Evolutionary conservation across 305 asterid genomes (phyloP), one percentile per base, ranked within the genome.

Genomic region (Fraxinus sp.): DNA sequence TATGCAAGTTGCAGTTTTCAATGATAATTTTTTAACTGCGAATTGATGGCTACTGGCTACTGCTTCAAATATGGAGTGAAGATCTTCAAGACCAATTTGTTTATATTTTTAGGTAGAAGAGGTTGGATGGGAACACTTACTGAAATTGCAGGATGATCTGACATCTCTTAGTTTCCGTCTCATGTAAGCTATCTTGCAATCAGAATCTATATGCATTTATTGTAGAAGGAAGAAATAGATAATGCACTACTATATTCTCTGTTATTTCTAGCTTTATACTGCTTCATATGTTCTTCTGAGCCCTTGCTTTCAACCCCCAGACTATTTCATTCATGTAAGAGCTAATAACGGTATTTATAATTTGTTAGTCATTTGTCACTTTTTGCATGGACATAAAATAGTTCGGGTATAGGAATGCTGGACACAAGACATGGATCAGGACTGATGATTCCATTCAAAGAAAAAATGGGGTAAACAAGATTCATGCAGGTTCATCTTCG

Each of bases 91-190:
- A 72, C 74, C 26, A 22, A 57, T 74, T 64, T 57, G 37, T 82
- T 36, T 20, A 59, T 78, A 14, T 75, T 10, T 55, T 33, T 91
- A 94, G 98, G 89, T 93, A 59, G 97, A 94, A 86, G 97, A 94
- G 90, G 86, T 94, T 82, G 97, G 98, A 83, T 94, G 98, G 97
- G 95, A 89, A 83, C 89, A 87, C 85, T 88, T 94, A 20, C 88
- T 94, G 84, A 92, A 81, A 83, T 57, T 93, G 89, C 90, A 90
- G 26, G 92, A 92, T 32, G 94, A 93, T 89, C 85, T 93, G 28
- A 88, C 83, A 16, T 84, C 79, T 85, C 90, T 94, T 86, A 91
- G 88, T 86, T 92, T 94, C 73, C 94, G 89, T 9, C 18, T 92
- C 68, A 70, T 83, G 98, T 93, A 88, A 83, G 97, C 14, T 59